A percentile compares a stretch with the other conserved stretches of the same genome.
These are phyloP conservation scores for Acmispon strigosus DNA, from an alignment of 306 rosid genomes.

Conservation along the genomic window DNA sequence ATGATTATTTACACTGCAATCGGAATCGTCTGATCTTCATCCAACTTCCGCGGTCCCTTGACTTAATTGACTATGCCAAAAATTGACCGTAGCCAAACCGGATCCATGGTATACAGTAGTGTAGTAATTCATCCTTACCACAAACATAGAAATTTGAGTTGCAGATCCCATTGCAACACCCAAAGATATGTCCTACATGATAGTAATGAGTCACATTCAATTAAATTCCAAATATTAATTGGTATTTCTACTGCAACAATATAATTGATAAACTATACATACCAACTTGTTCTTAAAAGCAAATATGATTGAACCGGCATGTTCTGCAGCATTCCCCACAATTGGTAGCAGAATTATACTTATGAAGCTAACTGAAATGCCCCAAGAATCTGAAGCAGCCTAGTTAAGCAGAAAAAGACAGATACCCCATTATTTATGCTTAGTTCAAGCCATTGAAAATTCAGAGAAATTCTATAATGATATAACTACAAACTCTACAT, in stretches of 20 bases:
- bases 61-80: no score
- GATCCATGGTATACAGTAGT: no score
- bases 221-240: background rate
- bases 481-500: background rate
- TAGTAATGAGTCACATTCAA: background rate
- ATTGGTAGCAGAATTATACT: constrained; percentile 93
- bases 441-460: background rate
- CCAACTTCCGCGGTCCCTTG: no score
- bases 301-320: constrained; percentile 90
- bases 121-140: constrained; percentile 41
- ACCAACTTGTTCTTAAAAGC: constrained; percentile 95
- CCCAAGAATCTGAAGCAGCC: constrained; percentile 98
- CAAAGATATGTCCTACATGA: constrained; percentile 65
- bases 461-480: background rate
- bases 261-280: constrained; percentile 21
- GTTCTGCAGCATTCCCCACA: constrained; percentile 97
- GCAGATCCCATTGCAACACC: constrained; percentile 98
- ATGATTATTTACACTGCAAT: no score
- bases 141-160: constrained; percentile 88
- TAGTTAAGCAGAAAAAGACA: background rate
- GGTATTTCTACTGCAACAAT: background rate
- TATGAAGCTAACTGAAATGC: constrained; percentile 82
- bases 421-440: background rate
- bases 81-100: no score
- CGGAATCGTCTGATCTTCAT: no score